Evolutionary conservation across 805 yeast genomes (phyloP).

Genomic region (Candida ficus): DNA sequence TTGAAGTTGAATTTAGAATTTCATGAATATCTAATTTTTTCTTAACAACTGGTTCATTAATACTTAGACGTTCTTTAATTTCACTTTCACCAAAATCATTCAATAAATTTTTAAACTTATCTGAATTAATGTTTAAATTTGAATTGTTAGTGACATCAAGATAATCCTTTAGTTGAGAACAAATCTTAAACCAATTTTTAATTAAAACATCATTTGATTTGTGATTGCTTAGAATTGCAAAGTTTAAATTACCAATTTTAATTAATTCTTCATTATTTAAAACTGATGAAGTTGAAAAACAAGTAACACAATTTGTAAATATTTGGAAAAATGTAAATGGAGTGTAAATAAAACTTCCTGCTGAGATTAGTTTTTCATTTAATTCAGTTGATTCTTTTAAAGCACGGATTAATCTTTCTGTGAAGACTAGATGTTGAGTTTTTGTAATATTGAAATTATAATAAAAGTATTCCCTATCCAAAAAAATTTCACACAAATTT

Average conservation of each 20-base stretch:
- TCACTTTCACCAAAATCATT: constrained; percentile 31
- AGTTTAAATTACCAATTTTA: constrained; percentile 21
- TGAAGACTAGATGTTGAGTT: constrained; percentile 29
- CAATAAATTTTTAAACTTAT: constrained; percentile 23
- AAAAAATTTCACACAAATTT: constrained; percentile 30
- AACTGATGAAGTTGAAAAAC: constrained; percentile 28
- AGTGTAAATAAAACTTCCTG: constrained; percentile 29
- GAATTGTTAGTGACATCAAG: constrained; percentile 13
- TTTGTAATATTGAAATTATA: constrained; percentile 28
- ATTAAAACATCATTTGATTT: constrained; percentile 29
- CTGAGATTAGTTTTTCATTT: constrained; percentile 20
- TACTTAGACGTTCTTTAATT: constrained; percentile 20
- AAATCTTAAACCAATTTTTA: constrained; percentile 27
- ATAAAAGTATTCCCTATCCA: constrained; percentile 33
- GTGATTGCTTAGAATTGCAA: constrained; percentile 26
- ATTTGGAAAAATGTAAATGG: constrained; percentile 36
- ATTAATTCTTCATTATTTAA: constrained; percentile 24
- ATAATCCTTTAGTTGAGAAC: constrained; percentile 23
- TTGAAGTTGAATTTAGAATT: constrained; percentile 8
- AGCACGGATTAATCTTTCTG: constrained; percentile 20
- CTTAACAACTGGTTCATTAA: constrained; percentile 9
- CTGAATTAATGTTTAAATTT: constrained; percentile 6
- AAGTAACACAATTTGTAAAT: constrained; percentile 32
- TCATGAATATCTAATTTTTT: constrained; percentile 13
- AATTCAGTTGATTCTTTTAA: constrained; percentile 25